These are phyloP conservation scores for Obelidium mucronatum DNA, from an alignment of 192 early-diverging fungal genomes.

Conservation along the genomic window DNA sequence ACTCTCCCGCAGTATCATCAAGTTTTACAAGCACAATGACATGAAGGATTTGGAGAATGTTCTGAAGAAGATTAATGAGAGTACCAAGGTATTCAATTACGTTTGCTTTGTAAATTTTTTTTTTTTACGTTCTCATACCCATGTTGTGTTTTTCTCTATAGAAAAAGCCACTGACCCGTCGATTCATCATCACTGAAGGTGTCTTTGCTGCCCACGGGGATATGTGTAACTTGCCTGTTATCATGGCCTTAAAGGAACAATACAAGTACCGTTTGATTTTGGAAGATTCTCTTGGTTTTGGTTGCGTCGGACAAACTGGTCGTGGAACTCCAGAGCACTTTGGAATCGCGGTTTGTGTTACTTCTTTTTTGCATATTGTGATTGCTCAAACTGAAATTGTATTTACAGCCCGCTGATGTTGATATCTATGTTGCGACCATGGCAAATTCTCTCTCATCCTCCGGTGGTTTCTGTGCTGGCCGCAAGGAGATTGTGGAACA, in stretches of 20 bases:
- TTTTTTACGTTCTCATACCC: no score
- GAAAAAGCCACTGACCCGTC: constrained; percentile 84
- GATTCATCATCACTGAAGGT: constrained; percentile 95
- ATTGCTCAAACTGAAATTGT: neutral
- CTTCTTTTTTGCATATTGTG: constrained; percentile 23
- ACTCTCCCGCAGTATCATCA: constrained; percentile 89
- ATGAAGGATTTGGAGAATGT: constrained; percentile 93
- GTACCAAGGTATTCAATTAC: constrained; percentile 48
- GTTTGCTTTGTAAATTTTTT: neutral
- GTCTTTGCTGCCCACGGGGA: constrained; percentile 88
- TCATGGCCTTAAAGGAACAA: constrained; percentile 90
- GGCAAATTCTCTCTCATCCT: constrained; percentile 76
- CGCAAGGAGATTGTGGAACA: constrained; percentile 88
- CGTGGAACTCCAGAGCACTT: constrained; percentile 88
- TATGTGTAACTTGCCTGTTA: constrained; percentile 78
- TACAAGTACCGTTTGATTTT: constrained; percentile 97
- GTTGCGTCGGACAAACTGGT: constrained; percentile 85
- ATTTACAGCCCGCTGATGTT: constrained; percentile 66
- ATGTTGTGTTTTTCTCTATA: constrained; percentile 9
- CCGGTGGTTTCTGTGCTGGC: constrained; percentile 94
- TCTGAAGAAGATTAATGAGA: constrained; percentile 79
- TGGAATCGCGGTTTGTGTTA: constrained; percentile 62
- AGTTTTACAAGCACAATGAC: constrained; percentile 96
- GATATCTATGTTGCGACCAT: constrained; percentile 92
- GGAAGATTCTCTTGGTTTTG: constrained; percentile 92